Evolutionary conservation across 371 early-diverging fungal genomes (phyloP), one percentile per base, ranked within the genome.

Genomic region (Apophysomyces elegans): DNA sequence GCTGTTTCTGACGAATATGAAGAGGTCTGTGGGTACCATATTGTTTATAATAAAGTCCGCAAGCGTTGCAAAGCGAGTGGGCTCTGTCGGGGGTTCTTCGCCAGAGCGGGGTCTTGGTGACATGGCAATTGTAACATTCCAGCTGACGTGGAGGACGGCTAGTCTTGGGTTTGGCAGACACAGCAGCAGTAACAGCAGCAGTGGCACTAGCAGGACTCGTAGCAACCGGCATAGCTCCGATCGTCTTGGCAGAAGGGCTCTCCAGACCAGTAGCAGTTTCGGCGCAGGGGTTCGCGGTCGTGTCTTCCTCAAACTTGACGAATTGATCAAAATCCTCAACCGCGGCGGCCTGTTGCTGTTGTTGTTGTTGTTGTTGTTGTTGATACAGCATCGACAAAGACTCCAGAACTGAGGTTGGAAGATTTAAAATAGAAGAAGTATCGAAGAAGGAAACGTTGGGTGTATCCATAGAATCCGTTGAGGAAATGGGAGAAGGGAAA

Each of bases 81-180:
- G 81, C 79, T 65, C 89, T 80, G 64, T 92, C 92, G 41, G 88
- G 86, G 38, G 93, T 91, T 45, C 92, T 80, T 35, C 93, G 84
- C 94, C 94, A 94, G 18, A 94, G 84, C n/a, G 94, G 94, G 6
- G 93, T 92, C 68, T 86, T 81, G 41, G 86, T 90, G 12, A 92
- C 91, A 62, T 85, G 86, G 65, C 94, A 94, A 70, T 94, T 94
- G 79, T 76, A 87, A 71, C 94, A 94, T 58, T 85, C 84, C 37
- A 92, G 75, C 71, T 90, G 86, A 60, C 92, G 90, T 14, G 85
- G 79, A 44, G 86, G 71, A 16, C 78, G 72, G 44, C 38, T 50
- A 7, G 69, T 38, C 54, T 76, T 73, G 35, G 64, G 59, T 61
- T 68, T 66, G 21, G 64, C 64, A 9, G 70, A 63, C 64, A 21